A percentile compares a stretch with the other conserved stretches of the same genome.
Conservation (phyloP, 371 early-diverging fungal species). For the Mucor lusitanicus region DNA sequence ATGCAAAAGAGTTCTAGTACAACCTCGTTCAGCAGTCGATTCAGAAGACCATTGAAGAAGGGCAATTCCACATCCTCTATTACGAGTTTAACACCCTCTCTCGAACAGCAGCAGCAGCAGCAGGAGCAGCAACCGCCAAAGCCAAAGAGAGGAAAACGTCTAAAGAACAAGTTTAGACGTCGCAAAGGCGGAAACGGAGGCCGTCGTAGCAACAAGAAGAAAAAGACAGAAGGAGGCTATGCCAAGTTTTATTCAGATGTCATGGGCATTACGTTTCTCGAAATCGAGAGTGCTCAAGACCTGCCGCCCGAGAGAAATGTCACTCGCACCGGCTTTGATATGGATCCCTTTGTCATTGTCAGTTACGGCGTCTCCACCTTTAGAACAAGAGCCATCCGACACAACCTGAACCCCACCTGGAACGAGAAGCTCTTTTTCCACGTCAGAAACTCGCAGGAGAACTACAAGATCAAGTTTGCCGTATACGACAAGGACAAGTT, state of each 20-base stretch:
- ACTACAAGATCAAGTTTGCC: conserved; percentile 67
- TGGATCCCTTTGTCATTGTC: conserved; percentile 87
- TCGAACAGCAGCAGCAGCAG: background rate
- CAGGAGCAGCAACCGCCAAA: background rate
- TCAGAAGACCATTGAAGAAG: conserved; percentile 9
- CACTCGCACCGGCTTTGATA: conserved; percentile 71
- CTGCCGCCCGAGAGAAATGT: conserved; percentile 63
- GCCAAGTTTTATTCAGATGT: conserved; percentile 31
- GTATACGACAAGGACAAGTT: conserved; percentile 83
- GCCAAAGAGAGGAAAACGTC: background rate
- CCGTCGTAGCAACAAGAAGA: background rate
- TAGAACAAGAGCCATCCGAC: conserved; percentile 65
- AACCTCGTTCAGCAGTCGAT: conserved; percentile 3
- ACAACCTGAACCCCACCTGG: conserved; percentile 71
- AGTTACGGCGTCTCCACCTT: conserved; percentile 73
- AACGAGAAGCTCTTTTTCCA: conserved; percentile 70
- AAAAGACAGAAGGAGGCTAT: background rate
- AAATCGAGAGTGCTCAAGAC: conserved; percentile 62
- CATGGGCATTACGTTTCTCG: conserved; percentile 65
- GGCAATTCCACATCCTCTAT: conserved; percentile 8
- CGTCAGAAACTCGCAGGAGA: conserved; percentile 56
- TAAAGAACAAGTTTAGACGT: conserved; percentile 9
- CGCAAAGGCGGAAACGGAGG: background rate
- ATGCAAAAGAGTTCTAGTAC: conserved; percentile 12
- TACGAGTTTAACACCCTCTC: background rate